These are phyloP conservation scores for Moricandia arvensis DNA, from an alignment of 345 rosid genomes.

Conservation along the genomic window DNA sequence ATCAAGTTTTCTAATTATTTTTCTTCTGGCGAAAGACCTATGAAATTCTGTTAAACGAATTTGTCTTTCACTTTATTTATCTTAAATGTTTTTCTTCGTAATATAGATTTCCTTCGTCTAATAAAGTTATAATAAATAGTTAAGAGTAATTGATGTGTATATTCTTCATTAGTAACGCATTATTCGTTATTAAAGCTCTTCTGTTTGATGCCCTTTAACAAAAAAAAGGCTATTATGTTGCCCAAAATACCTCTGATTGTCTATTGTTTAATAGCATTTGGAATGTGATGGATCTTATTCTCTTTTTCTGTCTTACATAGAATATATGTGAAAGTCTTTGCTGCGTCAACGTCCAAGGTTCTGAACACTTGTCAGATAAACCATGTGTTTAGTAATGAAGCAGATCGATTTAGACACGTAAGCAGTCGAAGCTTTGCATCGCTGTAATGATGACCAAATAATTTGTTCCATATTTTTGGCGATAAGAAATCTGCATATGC, in stretches of 20 bases:
- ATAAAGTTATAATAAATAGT: background rate
- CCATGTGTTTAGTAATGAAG: slow-evolving; percentile 22
- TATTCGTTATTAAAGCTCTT: background rate
- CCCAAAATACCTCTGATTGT: background rate
- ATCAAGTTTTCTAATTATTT: background rate
- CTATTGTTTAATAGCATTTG: background rate
- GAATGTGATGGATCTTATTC: slow-evolving; percentile 19
- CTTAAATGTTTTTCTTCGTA: background rate
- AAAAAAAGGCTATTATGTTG: background rate
- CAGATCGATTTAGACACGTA: slow-evolving; percentile 9
- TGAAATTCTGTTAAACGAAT: background rate
- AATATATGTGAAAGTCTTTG: slow-evolving; percentile 8
- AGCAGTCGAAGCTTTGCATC: background rate
- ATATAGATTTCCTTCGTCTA: too few relatives aligned
- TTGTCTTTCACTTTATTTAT: background rate
- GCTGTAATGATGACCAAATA: slow-evolving; percentile 42
- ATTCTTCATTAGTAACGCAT: background rate
- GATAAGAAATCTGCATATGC: slow-evolving; percentile 5
- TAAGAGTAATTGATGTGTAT: background rate
- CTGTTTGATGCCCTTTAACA: background rate
- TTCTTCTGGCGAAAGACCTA: background rate
- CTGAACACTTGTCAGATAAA: slow-evolving; percentile 27
- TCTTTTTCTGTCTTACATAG: slow-evolving; percentile 9
- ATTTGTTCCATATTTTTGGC: slow-evolving; percentile 25
- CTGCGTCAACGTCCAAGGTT: slow-evolving; percentile 26